phyloP scores from a whole-genome alignment of 805 yeast genomes.

The Spathaspora boniae region DNA sequence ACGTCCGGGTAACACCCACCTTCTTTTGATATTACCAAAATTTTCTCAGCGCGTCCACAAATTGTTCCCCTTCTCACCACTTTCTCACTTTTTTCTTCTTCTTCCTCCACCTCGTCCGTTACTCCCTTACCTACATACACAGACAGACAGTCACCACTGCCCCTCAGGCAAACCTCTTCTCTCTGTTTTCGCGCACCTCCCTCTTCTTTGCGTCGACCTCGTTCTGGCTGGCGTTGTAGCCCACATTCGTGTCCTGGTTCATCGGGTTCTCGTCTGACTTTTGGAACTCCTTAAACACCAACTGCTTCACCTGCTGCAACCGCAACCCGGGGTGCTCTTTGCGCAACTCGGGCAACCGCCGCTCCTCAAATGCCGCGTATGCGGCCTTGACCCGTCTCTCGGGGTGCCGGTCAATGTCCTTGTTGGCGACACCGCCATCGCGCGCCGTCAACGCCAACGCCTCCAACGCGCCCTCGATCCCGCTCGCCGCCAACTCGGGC shows the following conservation, averaged over 20 bases:
- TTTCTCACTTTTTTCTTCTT: constrained; percentile 2
- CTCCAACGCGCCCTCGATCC: constrained; percentile 74
- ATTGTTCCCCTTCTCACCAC: not conserved
- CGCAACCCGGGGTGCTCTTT: constrained; percentile 79
- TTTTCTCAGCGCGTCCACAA: not conserved
- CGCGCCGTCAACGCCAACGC: constrained; percentile 66
- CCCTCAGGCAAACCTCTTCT: constrained; percentile 30
- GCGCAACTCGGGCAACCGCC: constrained; percentile 66
- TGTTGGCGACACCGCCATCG: constrained; percentile 52
- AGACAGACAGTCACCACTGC: too few species aligned
- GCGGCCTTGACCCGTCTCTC: constrained; percentile 89
- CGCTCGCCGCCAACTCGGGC: constrained; percentile 61
- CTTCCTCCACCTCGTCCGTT: not conserved
- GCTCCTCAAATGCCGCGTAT: constrained; percentile 63
- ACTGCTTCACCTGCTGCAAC: constrained; percentile 71
- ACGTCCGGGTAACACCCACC: constrained; percentile 1
- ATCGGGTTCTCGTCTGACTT: constrained; percentile 80
- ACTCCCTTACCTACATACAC: too few species aligned
- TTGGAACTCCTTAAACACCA: constrained; percentile 75
- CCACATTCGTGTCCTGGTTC: constrained; percentile 67
- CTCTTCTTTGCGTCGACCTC: constrained; percentile 47
- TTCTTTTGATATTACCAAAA: constrained; percentile 2
- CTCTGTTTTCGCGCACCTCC: constrained; percentile 49
- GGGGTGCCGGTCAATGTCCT: constrained; percentile 80
- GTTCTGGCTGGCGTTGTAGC: constrained; percentile 56